Evolutionary conservation across 1,139 yeast genomes (phyloP).

Genomic region (Hansenula anomala): DNA sequence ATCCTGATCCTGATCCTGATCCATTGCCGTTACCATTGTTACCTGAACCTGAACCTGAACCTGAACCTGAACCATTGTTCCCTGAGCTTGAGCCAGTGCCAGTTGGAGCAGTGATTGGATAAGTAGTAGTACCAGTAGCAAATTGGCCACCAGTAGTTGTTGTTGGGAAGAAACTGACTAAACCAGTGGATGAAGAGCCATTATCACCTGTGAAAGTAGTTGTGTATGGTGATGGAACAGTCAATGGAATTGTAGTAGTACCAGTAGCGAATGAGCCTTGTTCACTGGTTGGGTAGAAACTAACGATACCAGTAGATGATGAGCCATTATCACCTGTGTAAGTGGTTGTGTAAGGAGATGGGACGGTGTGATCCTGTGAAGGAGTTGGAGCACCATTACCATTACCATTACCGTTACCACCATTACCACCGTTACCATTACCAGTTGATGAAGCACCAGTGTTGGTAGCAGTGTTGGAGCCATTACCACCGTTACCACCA

Average conservation of each 20-base stretch:
- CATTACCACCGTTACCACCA: too few species aligned
- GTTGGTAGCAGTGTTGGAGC: too few species aligned
- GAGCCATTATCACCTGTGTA: neutral
- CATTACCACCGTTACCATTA: too few species aligned
- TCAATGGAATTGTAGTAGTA: neutral
- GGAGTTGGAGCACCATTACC: too few species aligned
- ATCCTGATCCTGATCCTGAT: too few species aligned
- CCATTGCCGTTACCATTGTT: too few species aligned
- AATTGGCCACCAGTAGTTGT: neutral
- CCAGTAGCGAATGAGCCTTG: neutral
- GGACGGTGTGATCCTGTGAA: too few species aligned
- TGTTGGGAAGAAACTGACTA: neutral
- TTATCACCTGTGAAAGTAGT: neutral
- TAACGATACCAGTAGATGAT: neutral
- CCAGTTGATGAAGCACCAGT: too few species aligned
- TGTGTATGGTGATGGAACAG: neutral
- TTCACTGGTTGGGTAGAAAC: neutral
- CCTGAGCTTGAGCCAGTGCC: too few species aligned
- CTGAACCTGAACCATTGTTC: too few species aligned
- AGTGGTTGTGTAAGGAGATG: neutral
- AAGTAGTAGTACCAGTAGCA: slow-evolving; percentile 1
- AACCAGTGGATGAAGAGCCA: neutral
- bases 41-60: neutral
- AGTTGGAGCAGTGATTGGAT: neutral
- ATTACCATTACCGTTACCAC: too few species aligned